Percentiles rank a stretch among this genome's conserved stretches.
These are phyloP conservation scores for Cutaneotrichosporon dermatis DNA, from an alignment of 1,284 basidiomycete genomes.

Conservation along the genomic window DNA sequence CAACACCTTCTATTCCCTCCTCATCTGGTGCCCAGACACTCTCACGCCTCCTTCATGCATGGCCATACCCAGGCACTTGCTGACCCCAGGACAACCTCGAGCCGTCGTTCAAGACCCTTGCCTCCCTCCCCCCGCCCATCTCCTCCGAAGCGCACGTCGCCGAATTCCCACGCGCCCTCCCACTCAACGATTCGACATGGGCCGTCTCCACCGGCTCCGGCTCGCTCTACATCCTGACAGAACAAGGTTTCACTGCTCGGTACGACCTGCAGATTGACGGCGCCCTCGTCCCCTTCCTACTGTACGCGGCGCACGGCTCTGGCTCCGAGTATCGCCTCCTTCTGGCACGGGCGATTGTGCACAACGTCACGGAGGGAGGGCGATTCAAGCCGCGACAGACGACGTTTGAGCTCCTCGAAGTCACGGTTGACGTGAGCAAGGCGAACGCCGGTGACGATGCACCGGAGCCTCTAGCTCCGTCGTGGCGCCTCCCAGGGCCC, in stretches of 20 bases:
- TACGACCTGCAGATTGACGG: constrained; percentile 52
- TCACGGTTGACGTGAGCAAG: constrained; percentile 22
- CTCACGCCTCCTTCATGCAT: too few relatives aligned
- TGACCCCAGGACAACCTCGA: constrained; percentile 52
- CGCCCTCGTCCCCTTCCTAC: constrained; percentile 54
- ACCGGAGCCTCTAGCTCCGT: constrained; percentile 49
- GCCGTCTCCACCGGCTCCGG: constrained; percentile 71
- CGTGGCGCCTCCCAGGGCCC: constrained; percentile 64
- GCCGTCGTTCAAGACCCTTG: constrained; percentile 59
- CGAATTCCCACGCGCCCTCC: constrained; percentile 73
- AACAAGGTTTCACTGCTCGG: constrained; percentile 51
- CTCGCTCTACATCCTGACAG: constrained; percentile 57
- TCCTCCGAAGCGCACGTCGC: constrained; percentile 45
- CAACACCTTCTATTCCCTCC: too few relatives aligned
- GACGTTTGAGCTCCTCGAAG: constrained; percentile 36
- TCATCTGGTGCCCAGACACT: too few relatives aligned
- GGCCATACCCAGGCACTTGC: not conserved
- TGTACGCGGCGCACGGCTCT: constrained; percentile 25
- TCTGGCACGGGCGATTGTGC: constrained; percentile 24
- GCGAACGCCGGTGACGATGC: constrained; percentile 20
- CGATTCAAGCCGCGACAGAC: constrained; percentile 22
- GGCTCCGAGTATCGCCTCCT: constrained; percentile 23
- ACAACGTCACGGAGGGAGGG: constrained; percentile 2
- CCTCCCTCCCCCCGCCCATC: constrained; percentile 56
- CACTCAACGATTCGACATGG: constrained; percentile 55